Conservation (phyloP, 306 rosid species). For the Carpinus fangiana region DNA sequence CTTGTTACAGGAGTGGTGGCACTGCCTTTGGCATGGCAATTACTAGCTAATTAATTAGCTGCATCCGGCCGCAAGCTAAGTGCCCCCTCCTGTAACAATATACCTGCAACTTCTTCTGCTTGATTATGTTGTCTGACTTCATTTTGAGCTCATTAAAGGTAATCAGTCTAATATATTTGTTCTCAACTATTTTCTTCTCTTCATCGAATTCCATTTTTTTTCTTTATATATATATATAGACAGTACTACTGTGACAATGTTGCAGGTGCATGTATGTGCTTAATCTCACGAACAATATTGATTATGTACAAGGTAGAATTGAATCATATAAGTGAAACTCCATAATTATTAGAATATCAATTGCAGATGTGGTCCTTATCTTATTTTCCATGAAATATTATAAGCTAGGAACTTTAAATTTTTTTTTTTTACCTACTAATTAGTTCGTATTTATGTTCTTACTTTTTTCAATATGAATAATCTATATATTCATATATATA, state of each 20-base stretch:
- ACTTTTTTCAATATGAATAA: neutral
- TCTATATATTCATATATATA: neutral
- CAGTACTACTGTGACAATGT: too few relatives aligned
- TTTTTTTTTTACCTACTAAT: too few relatives aligned
- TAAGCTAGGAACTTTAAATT: too few relatives aligned
- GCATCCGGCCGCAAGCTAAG: neutral
- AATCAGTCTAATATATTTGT: neutral
- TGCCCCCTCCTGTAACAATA: slow-evolving; percentile 5
- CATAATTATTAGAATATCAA: too few relatives aligned
- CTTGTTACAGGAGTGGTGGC: slow-evolving; percentile 6
- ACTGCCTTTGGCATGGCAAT: neutral
- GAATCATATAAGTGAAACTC: too few relatives aligned
- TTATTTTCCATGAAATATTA: too few relatives aligned
- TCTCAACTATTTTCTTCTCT: neutral
- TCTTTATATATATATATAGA: neutral
- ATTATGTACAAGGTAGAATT: too few relatives aligned
- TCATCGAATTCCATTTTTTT: neutral
- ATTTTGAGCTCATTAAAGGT: neutral
- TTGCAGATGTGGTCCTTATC: too few relatives aligned
- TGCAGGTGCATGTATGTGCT: too few relatives aligned
- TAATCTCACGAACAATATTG: too few relatives aligned
- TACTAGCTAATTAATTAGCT: neutral
- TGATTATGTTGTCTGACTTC: neutral
- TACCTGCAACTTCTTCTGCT: slow-evolving; percentile 6
- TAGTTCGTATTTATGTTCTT: neutral